Percentiles rank a stretch among this genome's conserved stretches.
Conservation (phyloP, 371 early-diverging fungal genomes). For the Mortierella sp. region DNA sequence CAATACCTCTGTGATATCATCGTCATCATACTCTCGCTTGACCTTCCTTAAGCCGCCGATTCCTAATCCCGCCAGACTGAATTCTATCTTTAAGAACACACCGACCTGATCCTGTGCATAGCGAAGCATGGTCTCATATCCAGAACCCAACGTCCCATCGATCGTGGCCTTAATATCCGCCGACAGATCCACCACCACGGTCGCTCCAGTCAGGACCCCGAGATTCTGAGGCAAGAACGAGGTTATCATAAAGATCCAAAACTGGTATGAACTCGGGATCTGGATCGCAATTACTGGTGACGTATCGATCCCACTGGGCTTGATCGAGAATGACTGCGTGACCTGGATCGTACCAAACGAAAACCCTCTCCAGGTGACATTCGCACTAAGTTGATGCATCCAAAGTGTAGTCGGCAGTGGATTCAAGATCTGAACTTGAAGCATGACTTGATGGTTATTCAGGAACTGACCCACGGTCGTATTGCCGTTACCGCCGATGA, state of each 20-base stretch:
- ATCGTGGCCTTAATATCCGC: slow-evolving; percentile 29
- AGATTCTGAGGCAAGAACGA: slow-evolving; percentile 31
- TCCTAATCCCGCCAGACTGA: slow-evolving; percentile 17
- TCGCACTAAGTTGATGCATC: slow-evolving; percentile 19
- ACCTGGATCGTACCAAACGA: slow-evolving; percentile 25
- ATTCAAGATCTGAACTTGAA: slow-evolving; percentile 39
- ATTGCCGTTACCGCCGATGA: slow-evolving; percentile 28
- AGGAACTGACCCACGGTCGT: slow-evolving; percentile 31
- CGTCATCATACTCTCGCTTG: not conserved
- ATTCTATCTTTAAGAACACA: slow-evolving; percentile 37
- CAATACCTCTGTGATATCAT: not conserved
- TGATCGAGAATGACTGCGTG: slow-evolving; percentile 22
- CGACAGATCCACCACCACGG: slow-evolving; percentile 20
- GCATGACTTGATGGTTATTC: slow-evolving; percentile 19
- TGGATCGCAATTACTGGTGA: slow-evolving; percentile 27
- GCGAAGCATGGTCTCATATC: slow-evolving; percentile 21
- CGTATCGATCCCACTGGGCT: slow-evolving; percentile 20
- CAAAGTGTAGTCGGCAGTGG: slow-evolving; percentile 37
- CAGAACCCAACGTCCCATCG: slow-evolving; percentile 15
- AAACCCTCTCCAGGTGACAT: slow-evolving; percentile 26
- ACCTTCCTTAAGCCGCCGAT: slow-evolving; percentile 3
- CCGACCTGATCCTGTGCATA: slow-evolving; percentile 28
- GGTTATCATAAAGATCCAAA: slow-evolving; percentile 34
- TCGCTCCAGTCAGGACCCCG: slow-evolving; percentile 30
- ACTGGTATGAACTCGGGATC: slow-evolving; percentile 25